A percentile compares a stretch with the other conserved stretches of the same genome.
These are phyloP conservation scores for Boletus huronensis DNA, from an alignment of 768 basidiomycete genomes.

Conservation along the genomic window DNA sequence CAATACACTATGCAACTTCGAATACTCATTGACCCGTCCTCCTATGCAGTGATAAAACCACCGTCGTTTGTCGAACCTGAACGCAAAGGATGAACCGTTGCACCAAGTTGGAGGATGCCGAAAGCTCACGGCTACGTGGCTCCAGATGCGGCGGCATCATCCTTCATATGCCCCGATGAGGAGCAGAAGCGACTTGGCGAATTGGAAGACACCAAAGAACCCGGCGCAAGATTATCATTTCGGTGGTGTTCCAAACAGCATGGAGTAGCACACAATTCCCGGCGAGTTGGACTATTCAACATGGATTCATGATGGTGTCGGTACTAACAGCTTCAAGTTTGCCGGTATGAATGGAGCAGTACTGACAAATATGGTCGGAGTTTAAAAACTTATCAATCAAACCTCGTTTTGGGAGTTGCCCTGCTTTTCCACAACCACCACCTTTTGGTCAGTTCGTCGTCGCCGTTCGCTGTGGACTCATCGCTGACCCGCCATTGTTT, in stretches of 20 bases:
- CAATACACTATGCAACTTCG: too few relatives aligned
- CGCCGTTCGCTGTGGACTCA: constrained; percentile 8
- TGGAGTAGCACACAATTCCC: too few relatives aligned
- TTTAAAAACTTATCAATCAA: constrained; percentile 34
- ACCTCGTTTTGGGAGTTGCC: constrained; percentile 15
- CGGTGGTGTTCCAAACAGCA: not conserved
- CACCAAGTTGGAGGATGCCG: not conserved
- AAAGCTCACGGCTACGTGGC: not conserved
- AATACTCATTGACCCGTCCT: not conserved
- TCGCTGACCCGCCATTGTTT: constrained; percentile 19
- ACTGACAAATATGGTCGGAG: constrained; percentile 35
- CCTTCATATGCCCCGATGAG: not conserved
- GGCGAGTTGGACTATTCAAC: not conserved
- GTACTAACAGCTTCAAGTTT: too few relatives aligned
- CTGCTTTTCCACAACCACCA: constrained; percentile 59
- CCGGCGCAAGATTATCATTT: not conserved
- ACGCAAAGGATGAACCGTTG: not conserved
- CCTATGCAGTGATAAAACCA: not conserved
- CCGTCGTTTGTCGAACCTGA: not conserved
- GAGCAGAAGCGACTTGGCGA: not conserved
- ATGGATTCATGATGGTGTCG: too few relatives aligned
- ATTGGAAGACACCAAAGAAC: not conserved
- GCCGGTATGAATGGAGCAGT: not conserved
- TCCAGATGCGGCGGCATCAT: too few relatives aligned
- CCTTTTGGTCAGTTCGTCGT: constrained; percentile 50